Percentiles rank a stretch among this genome's conserved stretches.
These are phyloP conservation scores for Lycium barbarum DNA, from an alignment of 257 asterid species.

Conservation along the genomic window DNA sequence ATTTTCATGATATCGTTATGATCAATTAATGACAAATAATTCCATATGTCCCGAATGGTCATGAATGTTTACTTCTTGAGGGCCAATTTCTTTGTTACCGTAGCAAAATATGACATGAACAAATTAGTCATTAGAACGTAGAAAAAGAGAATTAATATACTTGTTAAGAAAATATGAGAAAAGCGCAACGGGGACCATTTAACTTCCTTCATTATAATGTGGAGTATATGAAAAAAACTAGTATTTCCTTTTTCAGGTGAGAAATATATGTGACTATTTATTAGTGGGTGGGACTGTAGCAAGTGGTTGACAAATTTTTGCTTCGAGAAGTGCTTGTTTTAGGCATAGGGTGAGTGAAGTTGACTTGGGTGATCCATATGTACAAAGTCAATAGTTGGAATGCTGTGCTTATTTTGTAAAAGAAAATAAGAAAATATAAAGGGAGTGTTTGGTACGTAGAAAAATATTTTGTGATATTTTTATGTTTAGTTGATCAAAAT, in stretches of 20 bases:
- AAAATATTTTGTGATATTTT: no score
- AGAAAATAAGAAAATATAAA: no score
- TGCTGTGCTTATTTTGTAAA: not conserved
- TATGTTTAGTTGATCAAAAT: no score
- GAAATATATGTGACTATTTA: not conserved
- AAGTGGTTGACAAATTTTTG: conserved; percentile 27
- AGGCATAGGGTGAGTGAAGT: not conserved
- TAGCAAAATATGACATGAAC: no score
- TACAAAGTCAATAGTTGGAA: not conserved
- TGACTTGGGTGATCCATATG: not conserved
- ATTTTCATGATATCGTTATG: no score
- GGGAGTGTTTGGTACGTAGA: no score
- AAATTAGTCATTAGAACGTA: no score
- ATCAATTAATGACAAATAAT: no score
- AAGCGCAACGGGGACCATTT: not conserved
- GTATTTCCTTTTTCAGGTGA: not conserved
- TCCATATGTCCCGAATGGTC: no score
- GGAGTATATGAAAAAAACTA: conserved; percentile 2
- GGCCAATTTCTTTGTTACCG: no score
- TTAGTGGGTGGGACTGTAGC: not conserved
- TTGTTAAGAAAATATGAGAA: not conserved
- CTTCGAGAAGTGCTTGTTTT: not conserved
- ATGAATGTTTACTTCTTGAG: no score
- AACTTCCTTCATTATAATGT: not conserved
- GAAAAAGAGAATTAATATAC: no score